Evolutionary conservation across 2,329 filamentous ascomycete species (phyloP).

Genomic region (Cordyceps militaris): DNA sequence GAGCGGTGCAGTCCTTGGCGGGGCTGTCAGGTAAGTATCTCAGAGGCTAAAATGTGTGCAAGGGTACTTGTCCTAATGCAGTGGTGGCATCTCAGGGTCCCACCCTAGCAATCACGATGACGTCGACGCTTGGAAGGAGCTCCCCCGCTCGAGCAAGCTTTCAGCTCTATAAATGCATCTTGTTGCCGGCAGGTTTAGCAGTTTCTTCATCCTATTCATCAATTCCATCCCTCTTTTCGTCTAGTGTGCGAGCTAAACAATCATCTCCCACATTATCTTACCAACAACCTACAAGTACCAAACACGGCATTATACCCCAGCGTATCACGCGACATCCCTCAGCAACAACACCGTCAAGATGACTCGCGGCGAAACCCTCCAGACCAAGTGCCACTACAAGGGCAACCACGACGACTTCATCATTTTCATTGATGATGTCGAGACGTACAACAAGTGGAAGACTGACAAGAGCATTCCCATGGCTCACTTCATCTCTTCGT

Average conservation of each 20-base stretch:
- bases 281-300: slow-evolving; percentile 10
- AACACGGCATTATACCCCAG: slow-evolving; percentile 15
- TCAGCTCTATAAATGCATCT: slow-evolving; percentile 10
- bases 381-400: slow-evolving; percentile 81
- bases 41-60: background rate
- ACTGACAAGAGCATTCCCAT: slow-evolving; percentile 71
- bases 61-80: background rate
- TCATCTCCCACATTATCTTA: background rate
- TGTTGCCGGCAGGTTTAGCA: background rate
- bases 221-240: slow-evolving; percentile 10
- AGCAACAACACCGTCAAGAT: slow-evolving; percentile 38
- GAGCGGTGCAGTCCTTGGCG: slow-evolving; percentile 2
- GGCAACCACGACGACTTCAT: slow-evolving; percentile 55
- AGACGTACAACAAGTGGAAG: slow-evolving; percentile 74
- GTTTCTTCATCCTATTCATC: background rate
- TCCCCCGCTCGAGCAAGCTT: slow-evolving; percentile 10
- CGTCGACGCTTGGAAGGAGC: slow-evolving; percentile 11
- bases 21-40: background rate
- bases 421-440: slow-evolving; percentile 51
- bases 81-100: slow-evolving; percentile 7
- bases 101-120: slow-evolving; percentile 12
- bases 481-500: slow-evolving; percentile 76
- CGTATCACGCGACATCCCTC: slow-evolving; percentile 15
- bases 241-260: background rate
- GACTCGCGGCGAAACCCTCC: slow-evolving; percentile 62